Conservation (phyloP, 2,329 filamentous ascomycete species). For the Aspergillus sp. region DNA sequence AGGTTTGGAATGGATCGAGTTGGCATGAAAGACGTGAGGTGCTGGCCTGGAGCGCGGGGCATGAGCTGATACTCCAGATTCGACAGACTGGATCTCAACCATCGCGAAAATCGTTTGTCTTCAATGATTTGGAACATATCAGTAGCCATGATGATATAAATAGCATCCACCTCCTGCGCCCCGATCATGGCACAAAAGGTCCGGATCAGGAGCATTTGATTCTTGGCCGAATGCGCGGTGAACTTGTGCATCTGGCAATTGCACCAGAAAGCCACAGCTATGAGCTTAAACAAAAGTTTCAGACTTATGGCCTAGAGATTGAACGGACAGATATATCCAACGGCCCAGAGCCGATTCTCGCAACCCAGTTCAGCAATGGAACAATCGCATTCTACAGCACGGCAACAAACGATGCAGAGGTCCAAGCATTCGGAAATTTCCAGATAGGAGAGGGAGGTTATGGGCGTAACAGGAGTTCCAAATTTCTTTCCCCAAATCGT, state of each 20-base stretch:
- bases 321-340: slow-evolving; percentile 50
- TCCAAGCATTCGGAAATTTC: slow-evolving; percentile 38
- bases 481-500: slow-evolving; percentile 51
- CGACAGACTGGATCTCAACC: slow-evolving; percentile 42
- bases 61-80: slow-evolving; percentile 54
- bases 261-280: slow-evolving; percentile 29
- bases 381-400: slow-evolving; percentile 50
- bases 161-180: slow-evolving; percentile 53
- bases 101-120: slow-evolving; percentile 50
- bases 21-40: slow-evolving; percentile 56
- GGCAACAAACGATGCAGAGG: slow-evolving; percentile 28
- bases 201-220: slow-evolving; percentile 49
- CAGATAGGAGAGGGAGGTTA: slow-evolving; percentile 18
- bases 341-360: slow-evolving; percentile 46
- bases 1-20: slow-evolving; percentile 47
- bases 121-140: slow-evolving; percentile 50
- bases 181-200: slow-evolving; percentile 36
- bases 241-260: slow-evolving; percentile 45
- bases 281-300: slow-evolving; percentile 41
- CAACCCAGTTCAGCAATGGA: slow-evolving; percentile 52
- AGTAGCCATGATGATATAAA: slow-evolving; percentile 62
- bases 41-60: slow-evolving; percentile 61
- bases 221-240: slow-evolving; percentile 57
- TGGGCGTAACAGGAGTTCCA: slow-evolving; percentile 50
- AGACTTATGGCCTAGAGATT: slow-evolving; percentile 46